Evolutionary conservation across 179 eudicot genomes (phyloP).

Genomic region (Spergularia azorica): DNA sequence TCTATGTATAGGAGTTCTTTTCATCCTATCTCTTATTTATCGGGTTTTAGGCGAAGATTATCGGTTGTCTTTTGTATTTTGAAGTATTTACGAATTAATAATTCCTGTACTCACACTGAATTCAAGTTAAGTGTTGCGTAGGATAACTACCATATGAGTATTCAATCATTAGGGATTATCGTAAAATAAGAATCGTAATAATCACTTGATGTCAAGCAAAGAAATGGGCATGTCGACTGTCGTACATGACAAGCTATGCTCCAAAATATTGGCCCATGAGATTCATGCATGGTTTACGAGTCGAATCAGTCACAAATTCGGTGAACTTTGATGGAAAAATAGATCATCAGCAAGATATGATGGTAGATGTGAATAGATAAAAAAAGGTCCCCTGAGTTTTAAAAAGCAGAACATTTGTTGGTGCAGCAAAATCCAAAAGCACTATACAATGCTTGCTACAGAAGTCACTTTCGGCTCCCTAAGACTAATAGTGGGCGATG

Average conservation of each 20-base stretch:
- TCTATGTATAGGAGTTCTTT: background rate
- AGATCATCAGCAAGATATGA: background rate
- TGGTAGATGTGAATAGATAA: background rate
- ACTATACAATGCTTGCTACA: too few relatives aligned
- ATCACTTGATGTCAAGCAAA: background rate
- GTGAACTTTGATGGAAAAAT: background rate
- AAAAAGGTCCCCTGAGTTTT: background rate
- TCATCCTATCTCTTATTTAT: background rate
- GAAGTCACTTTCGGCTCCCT: background rate
- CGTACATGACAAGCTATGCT: background rate
- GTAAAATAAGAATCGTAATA: background rate
- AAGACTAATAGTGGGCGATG: background rate
- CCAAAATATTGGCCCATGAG: background rate
- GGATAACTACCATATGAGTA: too few relatives aligned
- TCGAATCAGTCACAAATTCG: background rate
- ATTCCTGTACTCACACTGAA: too few relatives aligned
- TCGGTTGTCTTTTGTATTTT: too few relatives aligned
- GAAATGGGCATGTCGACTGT: background rate
- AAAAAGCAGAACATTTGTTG: background rate
- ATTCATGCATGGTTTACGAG: background rate
- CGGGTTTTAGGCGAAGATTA: too few relatives aligned
- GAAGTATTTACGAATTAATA: too few relatives aligned
- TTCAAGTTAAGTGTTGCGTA: too few relatives aligned
- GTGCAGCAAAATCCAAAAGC: background rate
- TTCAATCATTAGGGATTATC: background rate